Base-by-base conservation (phyloP, 108 stramenopile species). In the Nannochloropsis oceanica region DNA sequence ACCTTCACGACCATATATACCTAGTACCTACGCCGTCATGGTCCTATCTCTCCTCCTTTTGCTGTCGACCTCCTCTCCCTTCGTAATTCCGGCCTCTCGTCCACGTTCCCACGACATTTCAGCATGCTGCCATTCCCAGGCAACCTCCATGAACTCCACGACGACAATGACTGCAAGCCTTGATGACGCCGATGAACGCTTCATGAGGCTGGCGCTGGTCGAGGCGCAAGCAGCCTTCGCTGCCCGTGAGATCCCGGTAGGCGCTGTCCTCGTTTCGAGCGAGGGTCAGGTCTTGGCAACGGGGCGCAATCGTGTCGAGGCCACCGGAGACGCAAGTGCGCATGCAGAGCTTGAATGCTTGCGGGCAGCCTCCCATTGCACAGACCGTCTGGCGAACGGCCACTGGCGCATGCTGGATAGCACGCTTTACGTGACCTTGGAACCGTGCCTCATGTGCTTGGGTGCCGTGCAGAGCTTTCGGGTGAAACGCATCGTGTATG, bases 361-460 rank as follows among this genome's bases (percentile, higher is more conserved):
- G 85, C 90, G 93, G 26, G 43, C 85, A 80, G 95, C 94, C 46
- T 91, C 94, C 12, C 27, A 80, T 22, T 79, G 82, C 12, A 82
- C 91, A n/a, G 59, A 18, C n/a, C 59, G 59, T n/a, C 59, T 2
- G 22, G 59, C 2, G 8, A 18, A 73, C 18, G 81, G 82, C 43
- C 94, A 95, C 84, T 96, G 95, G 95, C 90, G 95, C 34, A 90
- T 93, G 50, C 20, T 89, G 82, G 92, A 94, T 85, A 89, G 90
- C 9, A 95, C 93, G 27, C 87, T 96, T 34, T 96, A 96, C 85
- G 90, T 91, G 11, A 95, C 95, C 8, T 86, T 96, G 59, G 95
- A 96, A 85, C 95, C 95, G 10, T 96, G 95, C 84, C 92, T 94
- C 44, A 93, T 95, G 91, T 96, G 95, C 86, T 83, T 96, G 79